phyloP scores from a whole-genome alignment of 192 early-diverging fungal species.

The Coemansia sp. region DNA sequence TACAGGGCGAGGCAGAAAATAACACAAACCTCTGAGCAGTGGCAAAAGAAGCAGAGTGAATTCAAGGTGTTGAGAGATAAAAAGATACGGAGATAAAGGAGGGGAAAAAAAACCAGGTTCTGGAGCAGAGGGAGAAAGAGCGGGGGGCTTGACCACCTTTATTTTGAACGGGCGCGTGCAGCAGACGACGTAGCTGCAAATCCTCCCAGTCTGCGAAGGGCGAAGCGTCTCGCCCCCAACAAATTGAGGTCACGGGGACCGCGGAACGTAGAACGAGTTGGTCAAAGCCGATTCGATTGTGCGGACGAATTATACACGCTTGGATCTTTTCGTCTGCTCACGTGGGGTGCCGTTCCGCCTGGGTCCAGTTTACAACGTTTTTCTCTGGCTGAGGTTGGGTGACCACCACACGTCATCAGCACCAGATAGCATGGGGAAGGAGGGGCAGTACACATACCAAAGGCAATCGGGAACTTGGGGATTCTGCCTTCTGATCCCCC shows the following conservation, averaged over 20 bases:
- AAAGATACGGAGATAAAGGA: constrained; percentile 16
- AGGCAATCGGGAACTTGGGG: too few relatives aligned
- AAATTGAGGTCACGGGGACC: constrained; percentile 36
- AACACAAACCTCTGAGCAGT: constrained; percentile 2
- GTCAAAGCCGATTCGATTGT: not conserved
- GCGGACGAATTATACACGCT: not conserved
- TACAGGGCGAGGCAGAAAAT: not conserved
- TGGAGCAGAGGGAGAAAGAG: constrained; percentile 2
- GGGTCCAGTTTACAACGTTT: too few relatives aligned
- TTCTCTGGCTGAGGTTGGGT: too few relatives aligned
- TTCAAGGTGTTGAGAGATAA: not conserved
- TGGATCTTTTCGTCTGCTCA: not conserved
- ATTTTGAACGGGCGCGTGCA: not conserved
- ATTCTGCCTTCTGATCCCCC: too few relatives aligned
- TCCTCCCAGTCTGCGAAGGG: too few relatives aligned
- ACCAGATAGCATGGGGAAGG: too few relatives aligned
- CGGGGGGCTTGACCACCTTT: not conserved
- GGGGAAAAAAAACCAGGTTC: not conserved
- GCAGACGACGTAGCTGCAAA: not conserved
- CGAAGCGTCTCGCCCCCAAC: constrained; percentile 18
- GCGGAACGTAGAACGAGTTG: not conserved
- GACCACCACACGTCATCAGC: too few relatives aligned
- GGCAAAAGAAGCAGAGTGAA: not conserved
- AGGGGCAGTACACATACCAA: too few relatives aligned
- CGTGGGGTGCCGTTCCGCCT: not conserved